Base-by-base conservation (phyloP, 129 eudicot genomes). In the Flaveria linearis region DNA sequence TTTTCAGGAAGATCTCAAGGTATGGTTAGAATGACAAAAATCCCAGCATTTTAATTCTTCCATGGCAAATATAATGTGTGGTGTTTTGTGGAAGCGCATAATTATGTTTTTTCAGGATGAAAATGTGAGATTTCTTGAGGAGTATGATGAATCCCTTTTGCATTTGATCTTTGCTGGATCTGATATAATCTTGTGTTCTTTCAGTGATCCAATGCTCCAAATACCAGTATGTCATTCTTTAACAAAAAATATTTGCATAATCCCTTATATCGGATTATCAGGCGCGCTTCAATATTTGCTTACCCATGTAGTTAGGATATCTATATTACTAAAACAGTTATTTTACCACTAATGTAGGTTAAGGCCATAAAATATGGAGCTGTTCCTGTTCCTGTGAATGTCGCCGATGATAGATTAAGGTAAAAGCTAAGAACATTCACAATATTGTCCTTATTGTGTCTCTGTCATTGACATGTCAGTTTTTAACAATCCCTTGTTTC, bases 81-180 rank as follows among this genome's bases (percentile, higher is more conserved):
- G 51, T 12, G 8, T 68, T 39, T 18, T 4, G 41, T 66, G 78
- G 78, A 22, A 9, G 6, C 68, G 22, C 63, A 33, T 46, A 76
- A 33, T 36, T 26, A 58, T 60, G 41, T 30, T 64, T 28, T 28
- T 67, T 72, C 92, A 88, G 93, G 90, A 78, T 68, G 83, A 73
- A 64, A 83, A 83, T 69, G 76, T 85, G 85, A 85, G 77, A 71
- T 83, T 83, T 74, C 17, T 85, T 4, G 72, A 83, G 61, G 71
- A 85, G 56, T 88, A 83, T 42, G 85, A 88, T 78, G 90, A 88
- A 69, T 80, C 84, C 71, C 76, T 85, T 52, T 61, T 84, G 33
- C 93, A 88, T 73, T 70, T 88, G 76, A 61, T 88, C 62, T 52
- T 85, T 80, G 87, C 88, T 20, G 93, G 90, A 57, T 83, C 76